Percentiles rank a stretch among this genome's conserved stretches.
These are phyloP conservation scores for Vitis rotundifolia DNA, from an alignment of 164 flowering plant species.

Conservation along the genomic window DNA sequence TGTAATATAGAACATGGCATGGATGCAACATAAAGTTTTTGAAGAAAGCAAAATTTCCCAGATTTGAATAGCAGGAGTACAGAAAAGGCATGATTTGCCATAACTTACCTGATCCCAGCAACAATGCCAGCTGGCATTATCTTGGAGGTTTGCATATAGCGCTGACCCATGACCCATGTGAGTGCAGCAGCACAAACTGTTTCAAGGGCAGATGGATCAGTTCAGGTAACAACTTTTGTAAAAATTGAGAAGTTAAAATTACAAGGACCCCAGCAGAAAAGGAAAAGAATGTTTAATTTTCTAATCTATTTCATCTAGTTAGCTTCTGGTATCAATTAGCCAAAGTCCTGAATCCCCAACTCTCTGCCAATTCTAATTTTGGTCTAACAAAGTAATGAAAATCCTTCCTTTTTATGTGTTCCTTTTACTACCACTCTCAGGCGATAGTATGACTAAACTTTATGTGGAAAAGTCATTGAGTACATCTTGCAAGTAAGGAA, in stretches of 20 bases:
- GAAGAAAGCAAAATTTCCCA: not conserved
- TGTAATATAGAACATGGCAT: not conserved
- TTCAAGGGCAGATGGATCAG: slow-evolving; percentile 17
- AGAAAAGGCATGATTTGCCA: not conserved
- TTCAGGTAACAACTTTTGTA: not conserved
- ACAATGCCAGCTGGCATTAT: slow-evolving; percentile 95
- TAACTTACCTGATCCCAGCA: slow-evolving; percentile 78
- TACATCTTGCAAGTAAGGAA: too few species aligned
- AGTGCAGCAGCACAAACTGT: slow-evolving; percentile 72
- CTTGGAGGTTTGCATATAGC: slow-evolving; percentile 81
- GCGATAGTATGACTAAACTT: too few species aligned
- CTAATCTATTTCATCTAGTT: too few species aligned
- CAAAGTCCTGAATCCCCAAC: too few species aligned
- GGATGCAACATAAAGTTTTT: not conserved
- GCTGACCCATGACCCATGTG: slow-evolving; percentile 85
- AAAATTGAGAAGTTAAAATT: not conserved
- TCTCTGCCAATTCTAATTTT: too few species aligned
- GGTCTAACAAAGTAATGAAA: too few species aligned
- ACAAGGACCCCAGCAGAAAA: not conserved
- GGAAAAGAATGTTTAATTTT: not conserved
- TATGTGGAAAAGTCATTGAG: too few species aligned
- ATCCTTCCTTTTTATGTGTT: too few species aligned
- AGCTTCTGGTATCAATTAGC: too few species aligned
- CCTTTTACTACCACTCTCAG: too few species aligned
- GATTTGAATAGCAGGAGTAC: not conserved